phyloP scores from a whole-genome alignment of 2,329 filamentous ascomycete species.

The Colletotrichum tabaci region DNA sequence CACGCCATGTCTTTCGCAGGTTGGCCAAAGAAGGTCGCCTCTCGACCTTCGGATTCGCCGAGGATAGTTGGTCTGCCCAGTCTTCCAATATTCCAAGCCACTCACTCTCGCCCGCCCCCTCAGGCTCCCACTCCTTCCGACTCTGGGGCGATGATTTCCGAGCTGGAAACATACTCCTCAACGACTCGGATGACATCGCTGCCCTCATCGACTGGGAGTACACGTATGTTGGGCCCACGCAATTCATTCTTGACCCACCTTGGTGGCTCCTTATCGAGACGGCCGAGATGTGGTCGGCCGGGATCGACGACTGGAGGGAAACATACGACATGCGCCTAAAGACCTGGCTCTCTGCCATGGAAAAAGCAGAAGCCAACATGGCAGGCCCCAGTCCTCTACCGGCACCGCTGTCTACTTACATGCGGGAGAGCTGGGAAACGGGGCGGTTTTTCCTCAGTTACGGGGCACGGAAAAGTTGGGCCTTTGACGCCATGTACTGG shows the following conservation, averaged over 20 bases:
- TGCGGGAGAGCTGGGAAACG: slow-evolving; percentile 56
- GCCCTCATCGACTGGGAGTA: slow-evolving; percentile 46
- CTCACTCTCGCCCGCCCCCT: too few species aligned
- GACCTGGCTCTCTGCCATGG: slow-evolving; percentile 52
- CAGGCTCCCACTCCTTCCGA: slow-evolving; percentile 34
- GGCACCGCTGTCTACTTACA: slow-evolving; percentile 49
- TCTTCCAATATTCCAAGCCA: not conserved
- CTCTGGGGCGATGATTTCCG: slow-evolving; percentile 54
- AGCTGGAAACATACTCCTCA: slow-evolving; percentile 52
- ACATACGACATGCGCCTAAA: slow-evolving; percentile 51
- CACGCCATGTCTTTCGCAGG: slow-evolving; percentile 41
- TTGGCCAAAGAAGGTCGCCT: slow-evolving; percentile 13
- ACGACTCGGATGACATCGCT: slow-evolving; percentile 46
- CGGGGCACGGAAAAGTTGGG: slow-evolving; percentile 55
- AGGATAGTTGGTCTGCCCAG: slow-evolving; percentile 23
- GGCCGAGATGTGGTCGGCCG: slow-evolving; percentile 52
- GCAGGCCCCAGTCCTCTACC: too few species aligned
- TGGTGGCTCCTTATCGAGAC: slow-evolving; percentile 56
- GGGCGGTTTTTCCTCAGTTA: slow-evolving; percentile 53
- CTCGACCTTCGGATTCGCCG: slow-evolving; percentile 22
- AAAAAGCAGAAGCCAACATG: slow-evolving; percentile 48
- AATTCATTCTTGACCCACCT: slow-evolving; percentile 52
- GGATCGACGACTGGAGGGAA: slow-evolving; percentile 49
- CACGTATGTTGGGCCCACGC: slow-evolving; percentile 11
- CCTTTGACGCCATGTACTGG: slow-evolving; percentile 56